Conservation (phyloP, 1,284 basidiomycete species). For the Microbotryum scabiosae region DNA sequence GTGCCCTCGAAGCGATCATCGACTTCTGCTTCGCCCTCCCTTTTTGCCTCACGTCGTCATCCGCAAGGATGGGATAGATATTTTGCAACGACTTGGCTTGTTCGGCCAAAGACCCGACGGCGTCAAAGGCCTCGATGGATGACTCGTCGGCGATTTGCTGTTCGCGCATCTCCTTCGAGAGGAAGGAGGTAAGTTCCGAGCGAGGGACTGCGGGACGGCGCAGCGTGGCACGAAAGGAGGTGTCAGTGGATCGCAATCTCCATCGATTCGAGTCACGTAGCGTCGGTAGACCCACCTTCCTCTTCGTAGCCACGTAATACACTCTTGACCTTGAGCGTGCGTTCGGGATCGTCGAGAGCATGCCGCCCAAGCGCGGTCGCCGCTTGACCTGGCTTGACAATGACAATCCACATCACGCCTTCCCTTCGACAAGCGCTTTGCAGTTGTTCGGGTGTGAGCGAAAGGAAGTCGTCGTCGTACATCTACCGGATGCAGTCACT, state of each 20-base stretch:
- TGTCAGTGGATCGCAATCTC: no score
- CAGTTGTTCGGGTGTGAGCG: conserved; percentile 31
- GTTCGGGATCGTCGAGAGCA: conserved; percentile 15
- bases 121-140: conserved; percentile 16
- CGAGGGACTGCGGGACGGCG: conserved; percentile 24
- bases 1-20: conserved; percentile 25
- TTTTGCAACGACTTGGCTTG: conserved; percentile 15
- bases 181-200: conserved; percentile 23
- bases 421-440: conserved; percentile 30
- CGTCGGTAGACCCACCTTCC: conserved; percentile 11
- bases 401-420: conserved; percentile 34
- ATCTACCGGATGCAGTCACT: conserved; percentile 6
- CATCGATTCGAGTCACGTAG: not conserved
- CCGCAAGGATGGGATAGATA: conserved; percentile 23
- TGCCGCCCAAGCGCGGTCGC: conserved; percentile 1
- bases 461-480: conserved; percentile 32
- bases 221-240: no score
- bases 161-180: conserved; percentile 27
- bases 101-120: not conserved
- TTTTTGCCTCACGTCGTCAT: conserved; percentile 30
- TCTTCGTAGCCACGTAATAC: conserved; percentile 27
- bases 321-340: conserved; percentile 27
- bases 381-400: conserved; percentile 31
- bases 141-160: conserved; percentile 12
- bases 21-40: conserved; percentile 31